Evolutionary conservation across 225 moss, liverwort and hornwort genomes (phyloP).

Genomic region (Bryoerythrophyllum caledonicum): DNA sequence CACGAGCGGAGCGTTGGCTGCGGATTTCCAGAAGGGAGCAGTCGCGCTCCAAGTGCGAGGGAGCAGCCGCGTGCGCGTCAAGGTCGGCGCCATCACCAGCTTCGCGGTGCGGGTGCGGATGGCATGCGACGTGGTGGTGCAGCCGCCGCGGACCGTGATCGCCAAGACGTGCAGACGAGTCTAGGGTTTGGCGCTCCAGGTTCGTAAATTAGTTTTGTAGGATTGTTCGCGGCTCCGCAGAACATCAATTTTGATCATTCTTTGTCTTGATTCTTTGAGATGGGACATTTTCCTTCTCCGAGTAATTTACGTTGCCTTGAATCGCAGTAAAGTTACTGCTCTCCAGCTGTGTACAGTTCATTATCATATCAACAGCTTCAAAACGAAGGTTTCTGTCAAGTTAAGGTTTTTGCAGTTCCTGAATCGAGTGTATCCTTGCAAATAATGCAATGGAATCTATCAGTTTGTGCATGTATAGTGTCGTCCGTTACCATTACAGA

Average conservation of each 20-base stretch:
- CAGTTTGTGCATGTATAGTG: too few species aligned
- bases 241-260: slow-evolving; percentile 1
- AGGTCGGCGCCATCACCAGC: slow-evolving; percentile 46
- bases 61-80: slow-evolving; percentile 55
- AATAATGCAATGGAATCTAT: too few species aligned
- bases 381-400: neutral
- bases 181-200: too few species aligned
- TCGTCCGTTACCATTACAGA: too few species aligned
- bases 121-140: slow-evolving; percentile 52
- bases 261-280: too few species aligned
- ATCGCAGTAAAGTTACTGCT: neutral
- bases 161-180: slow-evolving; percentile 41
- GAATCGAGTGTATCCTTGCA: neutral
- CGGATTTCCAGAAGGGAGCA: slow-evolving; percentile 27
- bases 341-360: slow-evolving; percentile 5
- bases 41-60: slow-evolving; percentile 42
- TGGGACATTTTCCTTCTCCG: neutral
- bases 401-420: neutral
- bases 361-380: neutral
- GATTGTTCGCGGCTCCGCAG: neutral
- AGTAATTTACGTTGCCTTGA: neutral
- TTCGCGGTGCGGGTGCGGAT: slow-evolving; percentile 49
- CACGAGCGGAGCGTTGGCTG: slow-evolving; percentile 21
- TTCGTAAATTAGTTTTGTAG: too few species aligned
- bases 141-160: slow-evolving; percentile 45